phyloP scores from a whole-genome alignment of 345 rosid genomes.

The Citrus australasica region DNA sequence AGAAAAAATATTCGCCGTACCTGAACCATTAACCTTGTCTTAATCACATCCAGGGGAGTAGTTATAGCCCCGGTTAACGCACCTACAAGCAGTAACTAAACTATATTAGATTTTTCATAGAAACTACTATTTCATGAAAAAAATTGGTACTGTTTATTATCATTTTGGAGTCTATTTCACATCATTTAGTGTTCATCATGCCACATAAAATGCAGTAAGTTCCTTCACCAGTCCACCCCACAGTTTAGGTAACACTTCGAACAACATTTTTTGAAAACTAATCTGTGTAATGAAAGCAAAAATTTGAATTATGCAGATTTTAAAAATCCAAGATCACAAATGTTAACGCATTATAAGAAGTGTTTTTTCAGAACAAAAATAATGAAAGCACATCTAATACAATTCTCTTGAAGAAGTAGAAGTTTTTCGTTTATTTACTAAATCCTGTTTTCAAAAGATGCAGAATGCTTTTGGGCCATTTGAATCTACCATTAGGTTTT shows the following conservation, averaged over 20 bases:
- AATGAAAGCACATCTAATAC: not conserved
- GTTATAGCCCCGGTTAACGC: slow-evolving; percentile 97
- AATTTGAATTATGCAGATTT: not conserved
- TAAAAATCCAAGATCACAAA: not conserved
- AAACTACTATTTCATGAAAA: not conserved
- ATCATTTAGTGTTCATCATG: not conserved
- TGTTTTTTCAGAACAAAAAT: not conserved
- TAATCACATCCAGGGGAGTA: slow-evolving; percentile 95
- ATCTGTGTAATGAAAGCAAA: not conserved
- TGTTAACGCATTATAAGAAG: not conserved
- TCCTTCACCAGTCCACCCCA: not conserved
- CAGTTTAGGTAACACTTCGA: not conserved
- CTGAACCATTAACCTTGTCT: slow-evolving; percentile 98
- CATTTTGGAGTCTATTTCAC: too few relatives aligned
- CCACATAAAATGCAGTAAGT: not conserved
- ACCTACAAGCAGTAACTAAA: slow-evolving; percentile 37
- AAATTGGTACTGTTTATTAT: not conserved
- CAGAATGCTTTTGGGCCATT: not conserved
- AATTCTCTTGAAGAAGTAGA: not conserved
- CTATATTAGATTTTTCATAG: not conserved
- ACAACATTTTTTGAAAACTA: not conserved
- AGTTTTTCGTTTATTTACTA: not conserved
- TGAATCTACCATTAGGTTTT: not conserved
- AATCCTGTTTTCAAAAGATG: not conserved
- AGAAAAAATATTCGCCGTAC: slow-evolving; percentile 30